These are phyloP conservation scores for Lonicera japonica DNA, from an alignment of 129 eudicot genomes.

Conservation along the genomic window DNA sequence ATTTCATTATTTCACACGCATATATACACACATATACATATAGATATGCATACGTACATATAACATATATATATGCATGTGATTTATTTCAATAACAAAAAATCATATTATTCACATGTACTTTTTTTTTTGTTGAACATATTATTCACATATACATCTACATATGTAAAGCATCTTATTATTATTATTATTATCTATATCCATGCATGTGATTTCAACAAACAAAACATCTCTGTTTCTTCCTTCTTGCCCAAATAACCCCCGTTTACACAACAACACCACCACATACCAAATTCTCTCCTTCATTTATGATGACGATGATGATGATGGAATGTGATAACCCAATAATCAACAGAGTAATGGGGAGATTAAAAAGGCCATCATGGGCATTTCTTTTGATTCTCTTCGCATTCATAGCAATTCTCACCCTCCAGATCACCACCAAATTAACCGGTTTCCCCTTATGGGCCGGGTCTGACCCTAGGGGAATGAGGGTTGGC, in stretches of 20 bases:
- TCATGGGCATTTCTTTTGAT: slow-evolving; percentile 59
- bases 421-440: slow-evolving; percentile 52
- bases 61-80: neutral
- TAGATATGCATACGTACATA: neutral
- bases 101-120: no score
- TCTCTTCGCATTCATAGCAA: slow-evolving; percentile 29
- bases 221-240: no score
- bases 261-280: no score
- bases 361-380: slow-evolving; percentile 34
- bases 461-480: slow-evolving; percentile 18
- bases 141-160: no score
- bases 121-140: no score
- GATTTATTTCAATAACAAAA: no score
- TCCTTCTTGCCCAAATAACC: no score
- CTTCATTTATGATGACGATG: no score
- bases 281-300: no score
- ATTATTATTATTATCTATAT: no score
- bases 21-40: neutral
- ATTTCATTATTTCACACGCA: neutral
- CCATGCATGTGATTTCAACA: no score
- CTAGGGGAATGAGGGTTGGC: neutral
- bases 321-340: slow-evolving; percentile 41
- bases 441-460: slow-evolving; percentile 16
- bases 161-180: no score
- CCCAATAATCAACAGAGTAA: slow-evolving; percentile 23